Percentiles rank a stretch among this genome's conserved stretches.
Evolutionary conservation across 805 yeast genomes (phyloP).

Genomic region (Candida ponderosae): DNA sequence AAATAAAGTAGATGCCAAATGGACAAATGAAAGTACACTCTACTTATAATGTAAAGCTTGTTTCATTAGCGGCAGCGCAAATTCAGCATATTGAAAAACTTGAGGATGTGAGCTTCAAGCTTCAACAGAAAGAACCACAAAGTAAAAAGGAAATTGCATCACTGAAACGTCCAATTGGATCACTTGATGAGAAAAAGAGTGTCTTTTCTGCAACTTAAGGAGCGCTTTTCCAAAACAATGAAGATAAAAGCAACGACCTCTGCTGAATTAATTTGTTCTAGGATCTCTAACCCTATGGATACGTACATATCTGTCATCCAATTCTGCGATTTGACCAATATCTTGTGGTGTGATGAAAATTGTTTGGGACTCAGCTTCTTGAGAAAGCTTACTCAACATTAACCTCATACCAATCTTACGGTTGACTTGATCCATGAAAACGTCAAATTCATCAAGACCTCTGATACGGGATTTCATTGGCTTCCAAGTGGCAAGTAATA

Average conservation of each 20-base stretch:
- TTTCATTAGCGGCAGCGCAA: no score
- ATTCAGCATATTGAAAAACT: slow-evolving; percentile 1
- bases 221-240: slow-evolving; percentile 25
- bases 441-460: slow-evolving; percentile 95
- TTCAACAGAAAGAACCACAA: slow-evolving; percentile 20
- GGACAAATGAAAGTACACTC: no score
- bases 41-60: no score
- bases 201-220: slow-evolving; percentile 24
- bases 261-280: no score
- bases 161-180: slow-evolving; percentile 19
- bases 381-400: slow-evolving; percentile 59
- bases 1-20: slow-evolving; percentile 39
- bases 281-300: slow-evolving; percentile 55
- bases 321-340: slow-evolving; percentile 53
- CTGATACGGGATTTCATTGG: slow-evolving; percentile 82
- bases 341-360: slow-evolving; percentile 94
- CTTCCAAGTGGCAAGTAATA: slow-evolving; percentile 85
- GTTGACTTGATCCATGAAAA: slow-evolving; percentile 92
- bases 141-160: slow-evolving; percentile 16
- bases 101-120: slow-evolving; percentile 18
- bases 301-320: slow-evolving; percentile 52
- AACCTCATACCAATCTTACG: slow-evolving; percentile 71
- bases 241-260: slow-evolving; percentile 18
- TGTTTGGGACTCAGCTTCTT: slow-evolving; percentile 68
- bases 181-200: slow-evolving; percentile 23